Percentiles rank a stretch among this genome's conserved stretches.
Evolutionary conservation across 495 filamentous ascomycete genomes (phyloP).

Genomic region (Friedmanniomyces simplex): DNA sequence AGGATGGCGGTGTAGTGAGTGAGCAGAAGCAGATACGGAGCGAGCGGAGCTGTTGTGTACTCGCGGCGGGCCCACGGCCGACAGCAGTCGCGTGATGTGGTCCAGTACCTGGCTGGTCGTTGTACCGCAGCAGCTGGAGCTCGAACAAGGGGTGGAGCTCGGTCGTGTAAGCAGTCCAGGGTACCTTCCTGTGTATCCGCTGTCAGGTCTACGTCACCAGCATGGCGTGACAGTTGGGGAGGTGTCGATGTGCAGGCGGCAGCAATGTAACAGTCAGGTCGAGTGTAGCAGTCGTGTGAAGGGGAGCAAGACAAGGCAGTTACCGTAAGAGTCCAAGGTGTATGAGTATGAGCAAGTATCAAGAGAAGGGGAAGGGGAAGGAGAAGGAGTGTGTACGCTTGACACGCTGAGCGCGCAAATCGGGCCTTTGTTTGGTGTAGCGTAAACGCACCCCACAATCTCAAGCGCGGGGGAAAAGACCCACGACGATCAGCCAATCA

Average conservation of each 20-base stretch:
- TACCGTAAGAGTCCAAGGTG: background rate
- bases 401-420: background rate
- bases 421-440: background rate
- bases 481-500: too few species aligned
- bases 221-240: conserved; percentile 4
- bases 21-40: background rate
- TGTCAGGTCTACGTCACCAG: conserved; percentile 1
- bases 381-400: background rate
- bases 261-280: background rate
- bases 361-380: background rate
- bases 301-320: background rate
- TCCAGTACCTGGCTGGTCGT: conserved; percentile 1
- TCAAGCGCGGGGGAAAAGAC: too few species aligned
- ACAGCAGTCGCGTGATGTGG: conserved; percentile 2
- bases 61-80: background rate
- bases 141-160: conserved; percentile 3
- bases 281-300: background rate
- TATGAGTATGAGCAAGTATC: background rate
- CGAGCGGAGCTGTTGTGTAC: background rate
- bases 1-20: background rate
- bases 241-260: background rate
- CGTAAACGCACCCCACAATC: too few species aligned
- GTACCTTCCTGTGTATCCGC: background rate
- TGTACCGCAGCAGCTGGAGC: background rate
- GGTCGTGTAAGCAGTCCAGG: background rate